Evolutionary conservation across 192 early-diverging fungal species (phyloP).

Genomic region (Spinellus fusiger): DNA sequence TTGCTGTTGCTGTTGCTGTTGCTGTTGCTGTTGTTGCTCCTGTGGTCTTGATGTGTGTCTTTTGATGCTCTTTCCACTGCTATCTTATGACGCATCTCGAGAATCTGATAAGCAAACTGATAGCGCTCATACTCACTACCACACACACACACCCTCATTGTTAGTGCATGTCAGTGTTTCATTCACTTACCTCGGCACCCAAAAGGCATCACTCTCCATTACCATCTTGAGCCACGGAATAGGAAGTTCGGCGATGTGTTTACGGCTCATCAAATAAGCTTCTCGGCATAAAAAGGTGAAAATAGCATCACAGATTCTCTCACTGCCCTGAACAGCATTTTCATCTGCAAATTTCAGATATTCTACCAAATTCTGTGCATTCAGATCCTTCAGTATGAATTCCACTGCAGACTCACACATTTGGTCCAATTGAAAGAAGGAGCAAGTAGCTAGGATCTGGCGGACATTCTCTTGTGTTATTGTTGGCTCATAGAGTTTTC

Average conservation of each 20-base stretch:
- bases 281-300: slow-evolving; percentile 49
- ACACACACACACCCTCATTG: background rate
- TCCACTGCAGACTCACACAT: slow-evolving; percentile 37
- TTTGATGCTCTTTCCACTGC: too few species aligned
- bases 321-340: slow-evolving; percentile 34
- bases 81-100: background rate
- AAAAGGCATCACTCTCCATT: slow-evolving; percentile 49
- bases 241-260: slow-evolving; percentile 33
- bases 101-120: slow-evolving; percentile 26
- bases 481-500: slow-evolving; percentile 30
- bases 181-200: slow-evolving; percentile 37
- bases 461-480: slow-evolving; percentile 36
- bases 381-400: slow-evolving; percentile 23
- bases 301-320: slow-evolving; percentile 41
- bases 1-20: background rate
- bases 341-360: slow-evolving; percentile 41
- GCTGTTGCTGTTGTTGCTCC: too few species aligned
- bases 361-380: slow-evolving; percentile 26
- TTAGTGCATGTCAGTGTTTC: background rate
- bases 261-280: slow-evolving; percentile 35
- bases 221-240: slow-evolving; percentile 38
- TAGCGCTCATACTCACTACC: slow-evolving; percentile 49
- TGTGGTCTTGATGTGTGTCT: too few species aligned
- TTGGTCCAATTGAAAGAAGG: slow-evolving; percentile 42
- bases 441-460: slow-evolving; percentile 37